Percentiles rank a stretch among this genome's conserved stretches.
These are phyloP conservation scores for Phytophthora kernoviae DNA, from an alignment of 352 stramenopile genomes.

Conservation along the genomic window DNA sequence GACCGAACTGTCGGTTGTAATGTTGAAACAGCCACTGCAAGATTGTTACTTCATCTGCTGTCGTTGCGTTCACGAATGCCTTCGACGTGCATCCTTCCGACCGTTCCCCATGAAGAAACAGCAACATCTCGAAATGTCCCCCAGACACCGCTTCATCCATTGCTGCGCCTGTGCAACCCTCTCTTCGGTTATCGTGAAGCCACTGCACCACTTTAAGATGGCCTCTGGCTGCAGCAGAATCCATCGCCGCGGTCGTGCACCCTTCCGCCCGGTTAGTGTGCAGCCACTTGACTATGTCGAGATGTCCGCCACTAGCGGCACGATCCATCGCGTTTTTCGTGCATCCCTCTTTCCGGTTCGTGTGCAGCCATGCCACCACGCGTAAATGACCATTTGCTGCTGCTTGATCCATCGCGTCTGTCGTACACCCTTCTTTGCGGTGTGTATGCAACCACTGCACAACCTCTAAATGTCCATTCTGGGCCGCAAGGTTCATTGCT, in stretches of 20 bases:
- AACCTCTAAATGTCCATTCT: conserved; percentile 33
- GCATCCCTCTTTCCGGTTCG: conserved; percentile 35
- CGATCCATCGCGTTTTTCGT: conserved; percentile 38
- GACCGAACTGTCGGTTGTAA: conserved; percentile 29
- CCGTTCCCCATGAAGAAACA: conserved; percentile 36
- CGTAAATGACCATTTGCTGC: conserved; percentile 33
- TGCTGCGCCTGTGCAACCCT: conserved; percentile 35
- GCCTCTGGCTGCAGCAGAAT: conserved; percentile 31
- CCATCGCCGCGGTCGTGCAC: conserved; percentile 33
- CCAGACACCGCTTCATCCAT: conserved; percentile 39
- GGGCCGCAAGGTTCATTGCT: conserved; percentile 38
- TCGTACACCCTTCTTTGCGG: conserved; percentile 30
- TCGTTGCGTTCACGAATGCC: conserved; percentile 46
- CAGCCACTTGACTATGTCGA: conserved; percentile 38
- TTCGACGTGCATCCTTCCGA: conserved; percentile 28
- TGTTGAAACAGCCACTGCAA: conserved; percentile 45
- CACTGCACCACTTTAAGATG: conserved; percentile 34
- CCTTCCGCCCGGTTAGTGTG: conserved; percentile 28
- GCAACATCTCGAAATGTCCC: conserved; percentile 47
- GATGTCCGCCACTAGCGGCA: conserved; percentile 23
- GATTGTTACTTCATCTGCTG: conserved; percentile 38
- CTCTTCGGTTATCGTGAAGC: conserved; percentile 30
- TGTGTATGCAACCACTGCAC: conserved; percentile 34
- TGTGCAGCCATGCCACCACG: conserved; percentile 39
- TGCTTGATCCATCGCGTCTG: conserved; percentile 35